Conservation (phyloP, 1,284 basidiomycete genomes). For the Rhodotorula glutinis region DNA sequence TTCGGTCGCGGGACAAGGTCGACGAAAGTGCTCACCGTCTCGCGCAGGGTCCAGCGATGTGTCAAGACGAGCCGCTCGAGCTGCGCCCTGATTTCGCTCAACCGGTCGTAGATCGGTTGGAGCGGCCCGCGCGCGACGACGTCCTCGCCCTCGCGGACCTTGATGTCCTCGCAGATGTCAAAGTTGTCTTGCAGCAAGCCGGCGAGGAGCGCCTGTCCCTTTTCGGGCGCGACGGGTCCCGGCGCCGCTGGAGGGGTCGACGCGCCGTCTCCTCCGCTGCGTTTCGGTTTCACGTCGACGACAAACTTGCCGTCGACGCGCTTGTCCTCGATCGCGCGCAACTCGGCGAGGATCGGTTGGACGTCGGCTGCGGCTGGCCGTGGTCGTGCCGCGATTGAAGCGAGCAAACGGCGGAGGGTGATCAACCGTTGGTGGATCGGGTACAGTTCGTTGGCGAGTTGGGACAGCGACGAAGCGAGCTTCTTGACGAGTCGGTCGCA, state of each 20-base stretch:
- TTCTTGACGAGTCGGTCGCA: constrained; percentile 75
- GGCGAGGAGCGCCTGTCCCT: constrained; percentile 51
- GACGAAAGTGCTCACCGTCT: constrained; percentile 61
- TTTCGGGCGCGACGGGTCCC: constrained; percentile 19
- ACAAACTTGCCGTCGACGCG: constrained; percentile 54
- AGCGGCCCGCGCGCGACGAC: constrained; percentile 74
- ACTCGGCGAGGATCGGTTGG: constrained; percentile 84
- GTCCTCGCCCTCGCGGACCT: constrained; percentile 87
- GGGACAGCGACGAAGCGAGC: constrained; percentile 76
- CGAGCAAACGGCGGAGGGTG: constrained; percentile 80
- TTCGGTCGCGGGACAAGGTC: too few species aligned
- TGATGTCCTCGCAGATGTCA: constrained; percentile 93
- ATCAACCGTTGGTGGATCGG: constrained; percentile 88
- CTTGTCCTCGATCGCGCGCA: constrained; percentile 84
- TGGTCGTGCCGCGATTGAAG: constrained; percentile 80
- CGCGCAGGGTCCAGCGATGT: constrained; percentile 93
- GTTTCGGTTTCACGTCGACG: constrained; percentile 12
- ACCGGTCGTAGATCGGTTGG: constrained; percentile 90
- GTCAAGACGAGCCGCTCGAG: constrained; percentile 87
- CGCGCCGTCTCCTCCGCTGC: background rate
- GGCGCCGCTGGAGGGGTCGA: background rate
- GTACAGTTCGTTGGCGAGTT: constrained; percentile 79
- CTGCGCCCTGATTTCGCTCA: constrained; percentile 78
- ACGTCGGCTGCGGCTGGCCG: constrained; percentile 80
- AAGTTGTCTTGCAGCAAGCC: constrained; percentile 95